phyloP scores from a whole-genome alignment of 352 stramenopile species.

The Pythium dissotocum region DNA sequence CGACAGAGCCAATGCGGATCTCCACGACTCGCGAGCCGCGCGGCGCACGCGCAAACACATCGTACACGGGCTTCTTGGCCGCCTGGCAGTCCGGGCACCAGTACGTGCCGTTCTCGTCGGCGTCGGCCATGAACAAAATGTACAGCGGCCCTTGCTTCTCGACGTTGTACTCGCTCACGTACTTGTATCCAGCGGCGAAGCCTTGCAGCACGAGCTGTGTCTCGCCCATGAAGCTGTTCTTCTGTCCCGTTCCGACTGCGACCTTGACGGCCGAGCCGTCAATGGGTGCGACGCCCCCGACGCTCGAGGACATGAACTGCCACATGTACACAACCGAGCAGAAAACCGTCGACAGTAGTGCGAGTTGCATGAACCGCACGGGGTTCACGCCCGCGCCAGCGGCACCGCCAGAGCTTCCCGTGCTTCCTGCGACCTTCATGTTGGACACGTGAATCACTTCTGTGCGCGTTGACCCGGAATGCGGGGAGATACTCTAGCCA shows the following conservation, averaged over 20 bases:
- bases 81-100: constrained; percentile 72
- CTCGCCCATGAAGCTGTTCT: constrained; percentile 49
- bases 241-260: constrained; percentile 27
- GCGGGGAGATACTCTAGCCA: not conserved
- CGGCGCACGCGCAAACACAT: constrained; percentile 63
- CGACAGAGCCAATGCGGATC: constrained; percentile 57
- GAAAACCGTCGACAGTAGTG: constrained; percentile 51
- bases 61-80: constrained; percentile 56
- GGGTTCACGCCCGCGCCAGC: constrained; percentile 28
- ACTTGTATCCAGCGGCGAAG: constrained; percentile 73
- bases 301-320: constrained; percentile 56
- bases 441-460: not conserved
- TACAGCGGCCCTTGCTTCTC: constrained; percentile 62
- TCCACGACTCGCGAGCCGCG: constrained; percentile 64
- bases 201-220: constrained; percentile 63
- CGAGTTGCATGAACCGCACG: constrained; percentile 75
- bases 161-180: constrained; percentile 77
- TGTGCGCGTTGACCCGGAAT: not conserved
- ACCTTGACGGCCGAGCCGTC: constrained; percentile 6
- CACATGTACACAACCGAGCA: constrained; percentile 74
- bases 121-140: constrained; percentile 78
- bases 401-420: not conserved
- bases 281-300: constrained; percentile 28
- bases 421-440: constrained; percentile 15
- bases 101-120: constrained; percentile 67